Percentiles rank a stretch among this genome's conserved stretches.
These are phyloP conservation scores for Lactarius deliciosus DNA, from an alignment of 768 basidiomycete species.

Conservation along the genomic window DNA sequence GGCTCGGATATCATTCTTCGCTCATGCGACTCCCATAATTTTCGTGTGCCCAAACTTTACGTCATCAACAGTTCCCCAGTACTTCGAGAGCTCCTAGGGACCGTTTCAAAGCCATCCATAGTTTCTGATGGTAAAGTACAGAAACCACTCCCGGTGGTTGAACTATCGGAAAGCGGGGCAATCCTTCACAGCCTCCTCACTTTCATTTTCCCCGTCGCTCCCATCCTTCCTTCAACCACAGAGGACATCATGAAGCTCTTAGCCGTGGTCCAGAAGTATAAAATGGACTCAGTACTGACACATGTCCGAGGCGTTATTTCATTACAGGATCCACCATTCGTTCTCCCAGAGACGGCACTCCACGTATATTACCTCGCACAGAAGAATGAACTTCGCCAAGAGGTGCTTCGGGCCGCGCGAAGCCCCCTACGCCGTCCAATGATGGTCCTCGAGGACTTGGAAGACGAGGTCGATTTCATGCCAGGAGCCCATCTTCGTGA, in stretches of 20 bases:
- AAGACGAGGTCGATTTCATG: neutral
- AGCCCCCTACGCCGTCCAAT: neutral
- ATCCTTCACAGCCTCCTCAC: neutral
- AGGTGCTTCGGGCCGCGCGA: neutral
- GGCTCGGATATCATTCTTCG: slow-evolving; percentile 2
- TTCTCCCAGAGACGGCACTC: slow-evolving; percentile 1
- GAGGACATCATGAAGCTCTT: neutral
- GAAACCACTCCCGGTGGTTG: neutral
- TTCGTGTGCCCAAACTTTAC: neutral
- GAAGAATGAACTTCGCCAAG: neutral
- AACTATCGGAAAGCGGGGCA: neutral
- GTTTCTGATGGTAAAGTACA: neutral
- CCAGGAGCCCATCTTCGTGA: neutral
- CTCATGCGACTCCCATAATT: neutral
- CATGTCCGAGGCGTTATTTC: neutral
- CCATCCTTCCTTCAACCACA: neutral
- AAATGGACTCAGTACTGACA: neutral
- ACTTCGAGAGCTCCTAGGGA: slow-evolving; percentile 12
- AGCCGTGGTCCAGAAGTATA: neutral
- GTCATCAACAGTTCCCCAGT: neutral
- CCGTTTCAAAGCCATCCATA: neutral
- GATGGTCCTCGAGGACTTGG: neutral
- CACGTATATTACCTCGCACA: slow-evolving; percentile 4
- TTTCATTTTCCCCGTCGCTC: neutral
- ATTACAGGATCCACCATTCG: neutral